These are phyloP conservation scores for Scenedesmus sp. DNA, from an alignment of 163 green algal genomes.

Conservation along the genomic window DNA sequence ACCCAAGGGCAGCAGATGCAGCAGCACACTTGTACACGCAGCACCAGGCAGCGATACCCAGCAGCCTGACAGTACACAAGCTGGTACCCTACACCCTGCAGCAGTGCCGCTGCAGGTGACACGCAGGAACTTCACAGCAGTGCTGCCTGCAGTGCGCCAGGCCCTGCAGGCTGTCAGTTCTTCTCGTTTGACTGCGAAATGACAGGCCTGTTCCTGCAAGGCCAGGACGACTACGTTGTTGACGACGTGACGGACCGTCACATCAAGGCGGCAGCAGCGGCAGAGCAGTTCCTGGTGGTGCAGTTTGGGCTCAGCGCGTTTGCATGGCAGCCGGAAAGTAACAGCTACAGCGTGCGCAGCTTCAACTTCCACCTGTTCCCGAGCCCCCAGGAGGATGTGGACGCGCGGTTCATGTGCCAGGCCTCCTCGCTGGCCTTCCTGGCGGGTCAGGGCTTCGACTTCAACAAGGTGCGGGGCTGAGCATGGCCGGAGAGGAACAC, in stretches of 20 bases:
- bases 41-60: background rate
- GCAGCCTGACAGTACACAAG: background rate
- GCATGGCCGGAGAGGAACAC: background rate
- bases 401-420: slow-evolving; percentile 80
- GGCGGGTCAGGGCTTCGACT: slow-evolving; percentile 82
- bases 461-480: slow-evolving; percentile 68
- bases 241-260: slow-evolving; percentile 64
- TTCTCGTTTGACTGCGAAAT: slow-evolving; percentile 85
- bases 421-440: slow-evolving; percentile 82
- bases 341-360: slow-evolving; percentile 72
- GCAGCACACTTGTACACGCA: background rate
- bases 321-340: slow-evolving; percentile 55
- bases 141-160: slow-evolving; percentile 69
- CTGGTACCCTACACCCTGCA: background rate
- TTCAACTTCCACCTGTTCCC: slow-evolving; percentile 94
- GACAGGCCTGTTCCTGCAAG: slow-evolving; percentile 79
- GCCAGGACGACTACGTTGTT: slow-evolving; percentile 61
- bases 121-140: slow-evolving; percentile 71
- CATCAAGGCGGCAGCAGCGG: slow-evolving; percentile 58
- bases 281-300: slow-evolving; percentile 76
- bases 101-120: slow-evolving; percentile 60
- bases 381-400: slow-evolving; percentile 58
- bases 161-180: slow-evolving; percentile 77
- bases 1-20: background rate
- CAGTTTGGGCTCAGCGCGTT: slow-evolving; percentile 86